Evolutionary conservation across 345 rosid species (phyloP), one percentile per base, ranked within the genome.

Genomic region (Euphorbia peplus): DNA sequence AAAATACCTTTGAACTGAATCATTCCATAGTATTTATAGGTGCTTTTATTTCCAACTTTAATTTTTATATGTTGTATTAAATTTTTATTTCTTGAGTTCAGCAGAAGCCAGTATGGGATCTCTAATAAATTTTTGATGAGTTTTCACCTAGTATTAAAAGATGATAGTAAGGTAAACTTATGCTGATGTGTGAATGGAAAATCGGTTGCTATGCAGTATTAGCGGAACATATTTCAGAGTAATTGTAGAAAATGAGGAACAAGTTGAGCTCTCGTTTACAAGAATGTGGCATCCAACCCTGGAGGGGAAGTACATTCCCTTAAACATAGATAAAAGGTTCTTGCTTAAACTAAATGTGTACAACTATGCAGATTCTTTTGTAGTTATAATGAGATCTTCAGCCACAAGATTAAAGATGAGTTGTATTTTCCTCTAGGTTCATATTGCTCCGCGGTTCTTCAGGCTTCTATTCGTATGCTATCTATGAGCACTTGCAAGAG

Each of bases 391-490:
- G 18, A 53, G 28, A 60, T 48, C 29, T 60, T 52, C 46, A 9
- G 28, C 16, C 22, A 35, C 29, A 50, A 68, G 47, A 67, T 12
- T 28, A 53, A 73, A 58, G 50, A 46, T 44, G 58, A 56, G 54
- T 60, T 48, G 64, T 68, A 60, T 77, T 79, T 71, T 70, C 69
- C 55, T 29, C 14, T 26, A 58, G 69, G 55, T 75, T 70, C 51
- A 52, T 73, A 26, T 52, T 73, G 68, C 63, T 61, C 16, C 77
- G 68, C 37, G 86, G 86, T 68, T 81, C 84, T 41, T 87, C 92
- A 0, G 98, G 98, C 21, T 90, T 93, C 84, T 93, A 93, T 71
- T 81, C 88, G 7, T 91, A 91, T 51, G 91, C 90, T 64, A 84
- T 86, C 32, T 91, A 84, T 37, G 92, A 91, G 85, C 87, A 89